Conservation (phyloP, 2,329 filamentous ascomycete genomes). For the Ceratocystis eucalypticola region DNA sequence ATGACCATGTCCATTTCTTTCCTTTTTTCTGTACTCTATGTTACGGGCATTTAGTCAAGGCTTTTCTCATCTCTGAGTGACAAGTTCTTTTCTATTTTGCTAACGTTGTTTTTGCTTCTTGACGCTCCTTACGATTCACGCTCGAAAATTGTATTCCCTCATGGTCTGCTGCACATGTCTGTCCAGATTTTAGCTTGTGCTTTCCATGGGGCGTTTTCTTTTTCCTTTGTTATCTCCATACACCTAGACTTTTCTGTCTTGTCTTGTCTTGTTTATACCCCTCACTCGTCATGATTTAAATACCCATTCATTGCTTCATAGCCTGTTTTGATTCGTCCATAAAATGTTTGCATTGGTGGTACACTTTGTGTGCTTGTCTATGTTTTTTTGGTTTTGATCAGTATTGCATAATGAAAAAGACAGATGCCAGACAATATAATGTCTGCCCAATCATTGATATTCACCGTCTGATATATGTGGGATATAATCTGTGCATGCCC, state of each 20-base stretch:
- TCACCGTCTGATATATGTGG: slow-evolving; percentile 1
- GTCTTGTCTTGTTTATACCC: slow-evolving; percentile 6
- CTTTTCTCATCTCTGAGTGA: neutral
- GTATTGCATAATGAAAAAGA: neutral
- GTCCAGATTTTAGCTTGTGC: neutral
- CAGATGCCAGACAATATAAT: neutral
- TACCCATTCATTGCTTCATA: neutral
- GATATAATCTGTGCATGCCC: neutral
- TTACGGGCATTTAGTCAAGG: neutral
- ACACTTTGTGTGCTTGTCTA: neutral
- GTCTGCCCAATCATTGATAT: slow-evolving; percentile 3
- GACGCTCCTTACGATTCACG: neutral
- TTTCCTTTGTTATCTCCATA: neutral
- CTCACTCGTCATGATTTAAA: neutral
- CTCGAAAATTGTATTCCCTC: neutral
- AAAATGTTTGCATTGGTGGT: neutral
- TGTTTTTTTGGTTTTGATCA: neutral
- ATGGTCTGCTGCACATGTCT: neutral
- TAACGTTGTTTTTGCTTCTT: neutral
- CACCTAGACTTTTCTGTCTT: neutral
- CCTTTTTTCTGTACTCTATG: neutral
- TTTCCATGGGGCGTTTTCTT: neutral
- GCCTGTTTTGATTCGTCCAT: neutral
- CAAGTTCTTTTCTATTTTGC: neutral
- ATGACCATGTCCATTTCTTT: neutral